A percentile compares a stretch with the other conserved stretches of the same genome.
phyloP scores from a whole-genome alignment of 352 stramenopile species.

The Hyphochytrium catenoides region DNA sequence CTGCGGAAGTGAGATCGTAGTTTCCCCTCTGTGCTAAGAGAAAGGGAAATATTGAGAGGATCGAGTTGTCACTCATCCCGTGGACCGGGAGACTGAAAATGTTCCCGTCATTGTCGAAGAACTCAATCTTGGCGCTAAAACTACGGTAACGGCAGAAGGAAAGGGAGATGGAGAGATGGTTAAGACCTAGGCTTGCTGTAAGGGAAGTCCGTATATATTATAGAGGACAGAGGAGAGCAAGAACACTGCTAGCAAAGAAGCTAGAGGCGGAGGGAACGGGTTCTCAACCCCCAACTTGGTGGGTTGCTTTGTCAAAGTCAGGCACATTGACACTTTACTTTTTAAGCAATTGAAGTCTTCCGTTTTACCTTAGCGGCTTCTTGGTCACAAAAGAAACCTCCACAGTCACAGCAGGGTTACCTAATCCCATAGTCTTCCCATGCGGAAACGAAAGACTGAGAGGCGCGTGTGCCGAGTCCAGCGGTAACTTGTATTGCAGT shows the following conservation, averaged over 20 bases:
- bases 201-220: too few species aligned
- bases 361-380: too few species aligned
- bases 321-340: too few species aligned
- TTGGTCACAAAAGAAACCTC: conserved; percentile 51
- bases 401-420: conserved; percentile 40
- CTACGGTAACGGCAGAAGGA: too few species aligned
- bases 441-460: conserved; percentile 64
- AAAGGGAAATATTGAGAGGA: conserved; percentile 71
- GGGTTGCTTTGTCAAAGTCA: too few species aligned
- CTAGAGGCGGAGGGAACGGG: too few species aligned
- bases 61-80: conserved; percentile 68
- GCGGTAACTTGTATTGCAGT: conserved; percentile 39
- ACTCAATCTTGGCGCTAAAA: conserved; percentile 70
- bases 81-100: conserved; percentile 50
- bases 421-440: conserved; percentile 58
- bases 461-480: conserved; percentile 43
- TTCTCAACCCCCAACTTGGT: too few species aligned
- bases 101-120: conserved; percentile 70
- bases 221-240: too few species aligned
- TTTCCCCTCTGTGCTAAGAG: conserved; percentile 19
- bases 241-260: too few species aligned
- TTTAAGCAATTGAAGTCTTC: too few species aligned
- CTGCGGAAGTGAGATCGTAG: conserved; percentile 9
- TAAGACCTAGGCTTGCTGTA: too few species aligned
- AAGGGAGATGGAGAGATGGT: too few species aligned